Conservation (phyloP, 2,329 filamentous ascomycete species). For the Colletotrichum sp. region DNA sequence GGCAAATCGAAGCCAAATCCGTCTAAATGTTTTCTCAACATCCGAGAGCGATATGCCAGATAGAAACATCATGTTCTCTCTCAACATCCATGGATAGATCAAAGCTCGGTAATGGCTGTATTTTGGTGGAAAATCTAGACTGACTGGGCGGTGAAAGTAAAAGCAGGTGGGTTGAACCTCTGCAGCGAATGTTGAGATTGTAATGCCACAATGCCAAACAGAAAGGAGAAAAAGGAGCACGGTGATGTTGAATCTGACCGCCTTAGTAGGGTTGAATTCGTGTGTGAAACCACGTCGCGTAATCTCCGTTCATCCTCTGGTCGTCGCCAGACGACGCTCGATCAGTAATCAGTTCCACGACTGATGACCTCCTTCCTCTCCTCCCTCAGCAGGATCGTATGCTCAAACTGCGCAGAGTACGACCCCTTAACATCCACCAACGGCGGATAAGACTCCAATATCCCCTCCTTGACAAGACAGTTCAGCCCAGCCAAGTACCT, state of each 20-base stretch:
- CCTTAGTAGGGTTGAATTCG: not conserved
- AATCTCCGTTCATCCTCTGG: not conserved
- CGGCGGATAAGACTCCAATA: constrained; percentile 61
- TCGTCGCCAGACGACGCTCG: not conserved
- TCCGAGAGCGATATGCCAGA: rapidly evolving
- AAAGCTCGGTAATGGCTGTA: not conserved
- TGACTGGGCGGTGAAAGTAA: not conserved
- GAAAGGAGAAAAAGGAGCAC: not conserved
- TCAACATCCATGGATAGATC: rapidly evolving
- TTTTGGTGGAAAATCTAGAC: not conserved
- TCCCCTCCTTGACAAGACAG: constrained; percentile 57
- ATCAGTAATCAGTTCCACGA: constrained; percentile 56
- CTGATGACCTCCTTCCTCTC: constrained; percentile 55
- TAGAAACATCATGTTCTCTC: not conserved
- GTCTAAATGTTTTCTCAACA: not conserved
- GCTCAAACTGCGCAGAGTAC: constrained; percentile 69
- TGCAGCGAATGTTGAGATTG: not conserved
- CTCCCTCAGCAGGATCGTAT: constrained; percentile 51
- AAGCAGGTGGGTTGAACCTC: not conserved
- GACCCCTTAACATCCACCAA: constrained; percentile 63
- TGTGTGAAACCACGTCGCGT: not conserved
- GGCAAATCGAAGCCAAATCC: not conserved
- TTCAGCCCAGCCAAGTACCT: constrained; percentile 66
- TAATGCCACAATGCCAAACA: not conserved
- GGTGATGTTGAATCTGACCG: not conserved